Evolutionary conservation across 1,284 basidiomycete species (phyloP), one percentile per base, ranked within the genome.

Genomic region (Singerocomus rubriflavus): DNA sequence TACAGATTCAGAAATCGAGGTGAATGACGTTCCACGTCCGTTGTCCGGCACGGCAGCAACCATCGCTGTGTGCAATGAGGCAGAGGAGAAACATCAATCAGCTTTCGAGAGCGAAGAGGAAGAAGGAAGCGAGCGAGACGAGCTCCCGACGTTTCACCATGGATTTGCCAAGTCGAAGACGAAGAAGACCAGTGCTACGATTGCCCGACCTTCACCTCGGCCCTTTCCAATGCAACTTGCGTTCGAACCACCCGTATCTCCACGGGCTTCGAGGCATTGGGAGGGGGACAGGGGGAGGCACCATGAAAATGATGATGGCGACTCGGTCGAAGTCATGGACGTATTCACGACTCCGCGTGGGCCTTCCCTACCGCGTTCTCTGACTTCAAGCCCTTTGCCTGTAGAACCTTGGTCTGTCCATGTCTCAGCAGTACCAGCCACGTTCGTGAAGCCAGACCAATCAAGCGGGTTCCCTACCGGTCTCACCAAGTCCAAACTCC

Each of bases 181-280:
- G 21, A 50, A 40, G 27, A 51, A 37, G 17, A 12, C 34, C 7
- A 39, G 26, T 1, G 32, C 33, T 17, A 44, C 37, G 16, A 17
- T 14, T 34, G 35, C 12, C 7, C 48, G 47, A 38, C 43, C 44
- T 26, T 52, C 31, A 8, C 56, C 48, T 39, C 57, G 43, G 7
- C 63, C 67, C 25, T 66, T 70, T 53, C 64, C 67, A 38, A 57
- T 66, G 57, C 54, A 64, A 30, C 16, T 53, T 13, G 49, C 26
- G 7, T 16, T 17, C 25, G 27, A 42, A 14, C 30, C 46, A n/a
- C 44, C 27, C 5, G n/a, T 30, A 27, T 54, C 49, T 29, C 43
- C 48, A 14, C 16, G 6, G 3, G 5, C 42, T 42, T 49, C 40
- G 5, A 44, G 33, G 12, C 2, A 34, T 13, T 8, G 13, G 33